Base-by-base conservation (phyloP, 495 filamentous ascomycete genomes). In the Neurospora cerealis region DNA sequence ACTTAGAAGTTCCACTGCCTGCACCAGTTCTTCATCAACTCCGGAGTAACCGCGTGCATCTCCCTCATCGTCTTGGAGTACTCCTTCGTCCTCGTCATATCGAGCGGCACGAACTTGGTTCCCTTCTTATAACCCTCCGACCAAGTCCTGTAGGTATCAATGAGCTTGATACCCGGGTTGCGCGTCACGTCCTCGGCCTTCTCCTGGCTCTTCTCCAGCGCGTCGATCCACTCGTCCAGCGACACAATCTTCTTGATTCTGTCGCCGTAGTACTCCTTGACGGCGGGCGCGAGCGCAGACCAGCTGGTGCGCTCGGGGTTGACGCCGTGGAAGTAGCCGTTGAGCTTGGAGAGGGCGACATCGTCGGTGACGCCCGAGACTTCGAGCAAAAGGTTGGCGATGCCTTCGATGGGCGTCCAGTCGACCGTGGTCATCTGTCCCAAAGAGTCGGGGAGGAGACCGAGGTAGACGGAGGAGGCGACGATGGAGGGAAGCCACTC, bases 401-500 rank as follows among this genome's bases (percentile, higher is more conserved):
- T 80, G 5, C 84, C 77, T 15, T 85, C 84, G n/a, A 83, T 79
- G 0, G 88, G 87, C 5, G 88, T 82, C 89, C 89, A 91, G 75
- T 90, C 86, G 5, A 90, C 76, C 0, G 74, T 76, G 7, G 81
- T 79, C 75, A 84, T 79, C 15, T 72, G 28, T 0, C 84, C 85
- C 0, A 88, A 77, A 0, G 80, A 77, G 11, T 76, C 70, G 0
- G 86, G 86, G 1, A 88, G 74, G 3, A 80, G 62, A 0, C 83
- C 81, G 0, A 88, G 74, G 48, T 85, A 80, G 13, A 82, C 77
- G 32, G 81, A 85, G 39, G 80, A 84, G 0, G 81, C 83, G 71
- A 88, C 72, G 69, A 87, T 77, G 37, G 80, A 82, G 0, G 89
- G 90, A 5, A 91, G 80, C 88, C 88, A 91, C 71, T 91, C 89